Conservation (phyloP, 2,329 filamentous ascomycete genomes). For the Botryosphaeria agaves region DNA sequence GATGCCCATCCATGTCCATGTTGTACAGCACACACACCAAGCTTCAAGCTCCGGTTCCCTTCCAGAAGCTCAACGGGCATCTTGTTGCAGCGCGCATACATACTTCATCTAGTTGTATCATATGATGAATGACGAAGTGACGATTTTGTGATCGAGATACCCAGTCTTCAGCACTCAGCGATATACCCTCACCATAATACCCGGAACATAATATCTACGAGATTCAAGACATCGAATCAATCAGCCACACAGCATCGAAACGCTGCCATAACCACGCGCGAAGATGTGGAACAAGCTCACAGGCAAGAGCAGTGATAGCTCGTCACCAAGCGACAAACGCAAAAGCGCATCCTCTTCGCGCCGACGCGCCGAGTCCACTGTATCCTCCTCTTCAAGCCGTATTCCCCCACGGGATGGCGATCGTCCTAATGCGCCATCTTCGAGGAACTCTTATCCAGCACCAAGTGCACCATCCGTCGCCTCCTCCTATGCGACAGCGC, state of each 20-base stretch:
- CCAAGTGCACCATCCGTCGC: conserved; percentile 14
- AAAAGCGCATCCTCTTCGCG: conserved; percentile 7
- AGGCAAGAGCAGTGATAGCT: conserved; percentile 18
- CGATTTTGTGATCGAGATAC: conserved; percentile 7
- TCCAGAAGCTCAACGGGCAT: no score
- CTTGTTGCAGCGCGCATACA: no score
- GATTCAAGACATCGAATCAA: no score
- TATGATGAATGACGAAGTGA: conserved; percentile 1
- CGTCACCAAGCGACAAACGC: conserved; percentile 12
- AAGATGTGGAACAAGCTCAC: conserved; percentile 21
- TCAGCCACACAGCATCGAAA: no score
- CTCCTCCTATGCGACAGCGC: conserved; percentile 21
- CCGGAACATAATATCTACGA: no score
- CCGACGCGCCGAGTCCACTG: conserved; percentile 15
- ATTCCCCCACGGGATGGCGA: conserved; percentile 12
- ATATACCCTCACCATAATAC: no score
- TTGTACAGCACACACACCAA: no score
- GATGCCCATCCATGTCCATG: no score
- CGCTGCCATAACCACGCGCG: conserved; percentile 1
- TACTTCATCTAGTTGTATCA: no score
- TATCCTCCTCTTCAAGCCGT: conserved; percentile 16
- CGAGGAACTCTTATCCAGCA: conserved; percentile 9
- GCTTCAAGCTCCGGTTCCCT: no score
- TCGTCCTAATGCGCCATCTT: conserved; percentile 4
- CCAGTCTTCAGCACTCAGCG: conserved; percentile 5